Conservation (phyloP, 2,329 filamentous ascomycete species). For the Xylariomycetidae sp. region DNA sequence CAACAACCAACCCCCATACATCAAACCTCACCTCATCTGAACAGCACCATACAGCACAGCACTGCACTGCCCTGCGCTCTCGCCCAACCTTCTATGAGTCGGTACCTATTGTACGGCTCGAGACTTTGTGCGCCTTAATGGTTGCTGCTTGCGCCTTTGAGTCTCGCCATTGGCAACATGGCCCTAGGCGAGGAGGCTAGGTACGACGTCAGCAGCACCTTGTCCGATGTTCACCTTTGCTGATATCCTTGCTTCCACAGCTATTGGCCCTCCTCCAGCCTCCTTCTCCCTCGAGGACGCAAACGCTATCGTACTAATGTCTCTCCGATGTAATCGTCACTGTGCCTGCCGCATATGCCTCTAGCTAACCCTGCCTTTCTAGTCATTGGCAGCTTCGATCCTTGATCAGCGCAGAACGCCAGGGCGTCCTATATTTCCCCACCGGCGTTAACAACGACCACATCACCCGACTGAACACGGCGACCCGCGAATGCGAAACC, state of each 20-base stretch:
- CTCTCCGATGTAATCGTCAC: constrained; percentile 62
- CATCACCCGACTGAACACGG: constrained; percentile 65
- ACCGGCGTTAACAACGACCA: constrained; percentile 62
- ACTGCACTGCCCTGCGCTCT: no score
- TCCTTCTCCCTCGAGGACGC: constrained; percentile 56
- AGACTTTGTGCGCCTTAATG: constrained; percentile 26
- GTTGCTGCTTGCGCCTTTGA: constrained; percentile 15
- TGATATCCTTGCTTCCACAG: constrained; percentile 33
- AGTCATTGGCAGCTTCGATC: constrained; percentile 89
- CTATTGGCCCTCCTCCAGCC: constrained; percentile 59
- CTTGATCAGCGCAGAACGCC: constrained; percentile 75
- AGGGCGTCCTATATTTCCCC: constrained; percentile 80
- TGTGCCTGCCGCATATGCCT: constrained; percentile 1
- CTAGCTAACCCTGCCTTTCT: constrained; percentile 8
- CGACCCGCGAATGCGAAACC: constrained; percentile 65
- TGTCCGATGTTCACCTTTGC: constrained; percentile 8
- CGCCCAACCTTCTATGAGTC: no score
- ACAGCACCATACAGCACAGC: no score
- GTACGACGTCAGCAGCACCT: constrained; percentile 31
- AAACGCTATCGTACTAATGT: constrained; percentile 66
- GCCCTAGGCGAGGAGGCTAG: constrained; percentile 50
- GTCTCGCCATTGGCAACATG: constrained; percentile 38
- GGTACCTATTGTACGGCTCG: no score
- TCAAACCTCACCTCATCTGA: no score
- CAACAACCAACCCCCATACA: no score